Evolutionary conservation across 148 eudicot species (phyloP), one percentile per base, ranked within the genome.

Genomic region (Linanthus parryae): DNA sequence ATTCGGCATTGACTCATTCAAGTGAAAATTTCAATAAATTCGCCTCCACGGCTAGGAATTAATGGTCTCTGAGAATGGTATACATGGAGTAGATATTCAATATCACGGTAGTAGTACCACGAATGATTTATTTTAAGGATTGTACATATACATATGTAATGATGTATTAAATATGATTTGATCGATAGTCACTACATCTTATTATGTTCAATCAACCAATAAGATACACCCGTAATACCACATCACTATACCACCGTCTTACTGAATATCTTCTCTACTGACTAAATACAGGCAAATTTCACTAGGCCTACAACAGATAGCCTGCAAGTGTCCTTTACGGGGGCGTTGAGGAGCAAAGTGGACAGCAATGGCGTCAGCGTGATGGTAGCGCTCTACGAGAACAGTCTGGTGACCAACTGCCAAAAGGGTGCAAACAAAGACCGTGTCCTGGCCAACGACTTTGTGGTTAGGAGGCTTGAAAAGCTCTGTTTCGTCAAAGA

Each of bases 311-410:
- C 79, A 44, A 36, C 72, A 3, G 71, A 73, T 19, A 47, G 80
- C 13, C 57, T 89, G 42, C 76, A 85, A 69, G 91, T 89, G 0
- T 51, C 79, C 2, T 29, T 89, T 10, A 58, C 72, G 2, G 97
- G 97, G 27, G 40, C 81, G 44, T 38, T 89, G 8, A 75, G 85
- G 65, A 64, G 56, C 44, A 75, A 77, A 54, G 69, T 85, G 51
- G 88, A 89, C 39, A n/a, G 47, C 12, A 54, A 82, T 0, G 95
- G 83, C n/a, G 91, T 61, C 1, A 64, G 73, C 7, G 41, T 85
- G 2, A 85, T 89, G 95, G 91, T 82, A 48, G 95, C 95, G 39
- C 65, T 89, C 8, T 77, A 75, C 56, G 88, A 89, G 56, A 70
- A 59, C 36, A 81, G 95, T 1, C 46, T 82, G 37, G 78, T 80